Percentiles rank a stretch among this genome's conserved stretches.
phyloP scores from a whole-genome alignment of 768 basidiomycete species.

The Rubroboletus pulcherrimus region DNA sequence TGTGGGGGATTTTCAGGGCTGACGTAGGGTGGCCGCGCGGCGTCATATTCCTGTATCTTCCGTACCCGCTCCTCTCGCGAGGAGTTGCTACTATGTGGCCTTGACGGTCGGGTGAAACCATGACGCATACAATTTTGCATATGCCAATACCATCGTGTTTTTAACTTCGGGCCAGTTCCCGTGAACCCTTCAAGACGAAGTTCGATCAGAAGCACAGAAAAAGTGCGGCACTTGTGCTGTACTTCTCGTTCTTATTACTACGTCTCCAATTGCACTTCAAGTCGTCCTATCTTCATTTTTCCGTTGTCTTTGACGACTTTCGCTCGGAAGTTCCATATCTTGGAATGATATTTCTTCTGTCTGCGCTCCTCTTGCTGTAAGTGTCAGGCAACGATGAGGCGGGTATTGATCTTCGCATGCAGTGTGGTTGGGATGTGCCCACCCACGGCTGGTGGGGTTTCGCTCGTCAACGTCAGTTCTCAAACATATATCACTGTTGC shows the following conservation, averaged over 20 bases:
- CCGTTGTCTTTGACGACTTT: too few species aligned
- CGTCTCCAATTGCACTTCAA: too few species aligned
- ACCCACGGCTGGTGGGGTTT: too few species aligned
- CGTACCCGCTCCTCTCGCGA: conserved; percentile 45
- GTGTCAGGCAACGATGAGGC: too few species aligned
- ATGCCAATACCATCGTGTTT: neutral
- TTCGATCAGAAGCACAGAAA: neutral
- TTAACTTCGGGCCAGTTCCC: neutral
- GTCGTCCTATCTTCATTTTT: too few species aligned
- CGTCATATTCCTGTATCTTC: conserved; percentile 84
- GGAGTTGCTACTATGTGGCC: conserved; percentile 51
- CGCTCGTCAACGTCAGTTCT: too few species aligned
- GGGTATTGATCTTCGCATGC: too few species aligned
- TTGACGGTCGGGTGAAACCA: conserved; percentile 84
- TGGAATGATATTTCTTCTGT: too few species aligned
- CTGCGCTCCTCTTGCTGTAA: too few species aligned
- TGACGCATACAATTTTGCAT: conserved; percentile 53
- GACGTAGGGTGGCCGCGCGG: conserved; percentile 44
- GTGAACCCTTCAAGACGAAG: neutral
- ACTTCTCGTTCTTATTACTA: neutral
- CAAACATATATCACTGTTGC: too few species aligned
- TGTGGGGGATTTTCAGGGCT: conserved; percentile 35
- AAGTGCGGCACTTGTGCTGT: neutral
- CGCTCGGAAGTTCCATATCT: too few species aligned
- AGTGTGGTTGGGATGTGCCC: too few species aligned